phyloP scores from a whole-genome alignment of 208 protist genomes.

The Trypanosoma grayi region DNA sequence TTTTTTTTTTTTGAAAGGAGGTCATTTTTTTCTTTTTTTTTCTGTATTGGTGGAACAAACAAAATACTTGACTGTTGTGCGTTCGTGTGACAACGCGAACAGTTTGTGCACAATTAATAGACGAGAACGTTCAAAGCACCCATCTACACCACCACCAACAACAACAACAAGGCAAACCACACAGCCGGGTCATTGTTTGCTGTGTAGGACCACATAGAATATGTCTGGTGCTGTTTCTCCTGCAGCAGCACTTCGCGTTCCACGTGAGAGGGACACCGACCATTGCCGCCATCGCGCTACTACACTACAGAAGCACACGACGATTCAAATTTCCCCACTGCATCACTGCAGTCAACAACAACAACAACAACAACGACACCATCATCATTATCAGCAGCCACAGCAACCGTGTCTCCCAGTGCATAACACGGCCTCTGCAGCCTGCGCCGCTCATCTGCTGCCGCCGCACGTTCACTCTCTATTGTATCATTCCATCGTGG shows the following conservation, averaged over 20 bases:
- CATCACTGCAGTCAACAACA: constrained; percentile 2
- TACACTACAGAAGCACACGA: background rate
- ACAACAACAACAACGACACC: constrained; percentile 18
- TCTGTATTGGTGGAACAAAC: too few relatives aligned
- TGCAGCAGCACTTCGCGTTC: constrained; percentile 1
- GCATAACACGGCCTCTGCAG: background rate
- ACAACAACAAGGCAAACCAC: too few relatives aligned
- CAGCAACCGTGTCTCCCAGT: background rate
- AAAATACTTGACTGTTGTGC: too few relatives aligned
- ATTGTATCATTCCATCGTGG: constrained; percentile 7
- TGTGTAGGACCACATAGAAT: too few relatives aligned
- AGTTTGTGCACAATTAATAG: too few relatives aligned
- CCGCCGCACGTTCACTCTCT: constrained; percentile 17
- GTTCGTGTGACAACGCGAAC: too few relatives aligned
- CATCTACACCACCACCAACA: too few relatives aligned
- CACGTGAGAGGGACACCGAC: constrained; percentile 1
- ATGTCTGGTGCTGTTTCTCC: constrained; percentile 8
- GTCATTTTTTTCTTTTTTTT: background rate
- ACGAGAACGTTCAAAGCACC: too few relatives aligned
- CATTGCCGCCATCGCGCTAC: background rate
- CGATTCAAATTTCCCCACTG: background rate
- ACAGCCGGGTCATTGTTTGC: too few relatives aligned
- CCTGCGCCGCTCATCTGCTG: background rate
- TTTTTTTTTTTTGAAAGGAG: background rate
- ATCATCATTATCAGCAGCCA: constrained; percentile 11